Percentiles rank a stretch among this genome's conserved stretches.
Conservation (phyloP, 768 basidiomycete species). For the Saitozyma sp. region DNA sequence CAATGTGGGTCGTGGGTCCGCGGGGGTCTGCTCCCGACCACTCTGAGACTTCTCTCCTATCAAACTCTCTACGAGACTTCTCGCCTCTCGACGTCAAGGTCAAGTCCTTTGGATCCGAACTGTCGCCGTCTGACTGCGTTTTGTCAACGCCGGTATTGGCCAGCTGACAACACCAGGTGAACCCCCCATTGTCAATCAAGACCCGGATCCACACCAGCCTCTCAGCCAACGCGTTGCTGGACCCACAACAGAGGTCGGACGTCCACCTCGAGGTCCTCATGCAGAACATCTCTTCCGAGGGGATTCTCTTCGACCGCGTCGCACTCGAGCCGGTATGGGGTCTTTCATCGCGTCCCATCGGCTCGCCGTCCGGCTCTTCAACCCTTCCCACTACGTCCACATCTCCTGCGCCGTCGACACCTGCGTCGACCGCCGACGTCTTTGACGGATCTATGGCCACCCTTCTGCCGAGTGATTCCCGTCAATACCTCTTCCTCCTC, state of each 20-base stretch:
- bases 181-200: slow-evolving; percentile 92
- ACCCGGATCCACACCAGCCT: slow-evolving; percentile 82
- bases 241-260: slow-evolving; percentile 68
- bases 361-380: slow-evolving; percentile 59
- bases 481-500: slow-evolving; percentile 86
- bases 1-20: slow-evolving; percentile 59
- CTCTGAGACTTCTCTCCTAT: neutral
- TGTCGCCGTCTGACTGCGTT: too few species aligned
- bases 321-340: slow-evolving; percentile 50
- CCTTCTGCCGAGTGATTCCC: slow-evolving; percentile 78
- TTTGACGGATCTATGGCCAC: slow-evolving; percentile 67
- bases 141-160: neutral
- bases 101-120: too few species aligned
- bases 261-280: slow-evolving; percentile 90
- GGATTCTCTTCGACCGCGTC: slow-evolving; percentile 73
- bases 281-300: slow-evolving; percentile 81
- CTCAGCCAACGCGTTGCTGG: slow-evolving; percentile 70
- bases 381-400: slow-evolving; percentile 13
- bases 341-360: slow-evolving; percentile 62
- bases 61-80: neutral
- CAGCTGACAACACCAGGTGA: slow-evolving; percentile 62
- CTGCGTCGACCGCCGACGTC: slow-evolving; percentile 34
- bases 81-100: neutral
- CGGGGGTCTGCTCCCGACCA: neutral
- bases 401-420: slow-evolving; percentile 10